phyloP scores from a whole-genome alignment of 169 alveolate genomes.

The Theileria equi region DNA sequence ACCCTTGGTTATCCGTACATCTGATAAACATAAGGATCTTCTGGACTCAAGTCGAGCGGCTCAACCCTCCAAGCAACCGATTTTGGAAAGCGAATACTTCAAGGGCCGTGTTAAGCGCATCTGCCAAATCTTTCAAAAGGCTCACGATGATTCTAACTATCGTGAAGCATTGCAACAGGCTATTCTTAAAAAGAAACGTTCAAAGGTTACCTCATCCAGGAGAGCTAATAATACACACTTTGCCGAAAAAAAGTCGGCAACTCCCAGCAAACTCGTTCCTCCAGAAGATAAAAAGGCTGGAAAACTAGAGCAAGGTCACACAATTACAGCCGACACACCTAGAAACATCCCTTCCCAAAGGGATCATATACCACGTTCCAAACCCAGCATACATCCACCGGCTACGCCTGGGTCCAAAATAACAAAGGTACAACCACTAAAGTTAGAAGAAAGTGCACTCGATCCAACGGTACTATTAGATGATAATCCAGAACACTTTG shows the following conservation, averaged over 20 bases:
- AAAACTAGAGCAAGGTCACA: too few species aligned
- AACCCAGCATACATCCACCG: too few species aligned
- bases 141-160: constrained; percentile 9
- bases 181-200: constrained; percentile 24
- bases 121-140: constrained; percentile 53
- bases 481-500: too few species aligned
- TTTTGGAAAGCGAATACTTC: constrained; percentile 7
- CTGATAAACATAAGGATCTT: not conserved
- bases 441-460: too few species aligned
- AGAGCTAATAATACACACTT: too few species aligned
- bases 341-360: not conserved
- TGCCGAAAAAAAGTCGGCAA: not conserved
- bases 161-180: constrained; percentile 12
- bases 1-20: not conserved
- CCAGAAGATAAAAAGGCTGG: too few species aligned
- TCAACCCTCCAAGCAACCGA: too few species aligned
- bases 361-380: too few species aligned
- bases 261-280: not conserved
- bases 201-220: not conserved
- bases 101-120: constrained; percentile 64
- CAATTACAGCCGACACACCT: not conserved
- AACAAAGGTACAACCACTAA: too few species aligned
- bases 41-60: not conserved
- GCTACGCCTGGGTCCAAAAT: too few species aligned
- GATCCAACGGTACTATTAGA: too few species aligned